Conservation (phyloP, 352 stramenopile genomes). For the Phytophthora macrochlamydospora region DNA sequence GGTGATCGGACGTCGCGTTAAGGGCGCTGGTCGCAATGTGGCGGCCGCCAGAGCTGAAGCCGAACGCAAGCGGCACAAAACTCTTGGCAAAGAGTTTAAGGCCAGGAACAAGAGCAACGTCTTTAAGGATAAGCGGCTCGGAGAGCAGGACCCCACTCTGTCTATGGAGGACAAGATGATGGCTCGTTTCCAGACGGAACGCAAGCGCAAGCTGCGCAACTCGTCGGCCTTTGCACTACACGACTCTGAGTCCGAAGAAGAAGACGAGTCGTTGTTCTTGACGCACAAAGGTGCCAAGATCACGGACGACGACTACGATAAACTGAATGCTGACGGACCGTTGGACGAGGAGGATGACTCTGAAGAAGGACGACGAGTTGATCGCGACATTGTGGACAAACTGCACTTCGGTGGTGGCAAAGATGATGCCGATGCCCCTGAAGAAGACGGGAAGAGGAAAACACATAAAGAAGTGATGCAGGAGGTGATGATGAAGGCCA, state of each 20-base stretch:
- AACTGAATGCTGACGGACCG: conserved; percentile 50
- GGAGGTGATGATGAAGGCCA: conserved; percentile 92
- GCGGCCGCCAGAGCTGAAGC: conserved; percentile 80
- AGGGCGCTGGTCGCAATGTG: conserved; percentile 90
- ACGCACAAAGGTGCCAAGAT: conserved; percentile 81
- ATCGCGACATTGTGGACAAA: conserved; percentile 83
- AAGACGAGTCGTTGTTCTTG: conserved; percentile 68
- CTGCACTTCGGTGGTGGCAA: conserved; percentile 85
- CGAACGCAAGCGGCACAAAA: conserved; percentile 86
- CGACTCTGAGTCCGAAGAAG: conserved; percentile 74
- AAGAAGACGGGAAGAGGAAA: conserved; percentile 62
- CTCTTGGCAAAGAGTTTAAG: conserved; percentile 83
- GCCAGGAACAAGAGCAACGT: conserved; percentile 88
- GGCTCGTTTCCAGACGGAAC: conserved; percentile 87
- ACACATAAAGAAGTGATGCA: conserved; percentile 91
- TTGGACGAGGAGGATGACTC: conserved; percentile 79
- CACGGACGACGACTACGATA: conserved; percentile 77
- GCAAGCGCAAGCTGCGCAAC: conserved; percentile 87
- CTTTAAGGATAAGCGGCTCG: conserved; percentile 87
- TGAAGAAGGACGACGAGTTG: conserved; percentile 69
- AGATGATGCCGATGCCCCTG: conserved; percentile 19
- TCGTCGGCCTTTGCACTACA: conserved; percentile 74
- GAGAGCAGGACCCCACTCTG: conserved; percentile 82
- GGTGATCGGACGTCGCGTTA: conserved; percentile 89
- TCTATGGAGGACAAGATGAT: conserved; percentile 95